These are phyloP conservation scores for Solanum hybrid DNA, from an alignment of 305 asterid species.

Conservation along the genomic window DNA sequence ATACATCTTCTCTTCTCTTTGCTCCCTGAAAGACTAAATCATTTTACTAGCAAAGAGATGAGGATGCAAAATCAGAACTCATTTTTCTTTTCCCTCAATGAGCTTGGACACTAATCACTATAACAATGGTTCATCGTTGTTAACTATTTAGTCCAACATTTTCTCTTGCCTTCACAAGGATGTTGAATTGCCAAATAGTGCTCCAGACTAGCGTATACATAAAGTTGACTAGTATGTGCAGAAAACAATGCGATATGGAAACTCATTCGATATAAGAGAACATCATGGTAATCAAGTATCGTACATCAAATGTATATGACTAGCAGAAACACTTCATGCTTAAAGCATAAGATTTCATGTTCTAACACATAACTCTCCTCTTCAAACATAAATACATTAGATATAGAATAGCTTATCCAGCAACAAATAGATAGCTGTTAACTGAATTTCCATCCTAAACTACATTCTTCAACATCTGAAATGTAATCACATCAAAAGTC, in stretches of 20 bases:
- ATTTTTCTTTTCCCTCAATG: background rate
- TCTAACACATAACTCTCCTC: background rate
- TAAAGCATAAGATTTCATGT: background rate
- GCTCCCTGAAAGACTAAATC: background rate
- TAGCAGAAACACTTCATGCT: background rate
- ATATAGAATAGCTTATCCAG: background rate
- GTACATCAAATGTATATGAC: background rate
- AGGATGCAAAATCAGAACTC: background rate
- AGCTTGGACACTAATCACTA: background rate
- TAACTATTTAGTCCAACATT: background rate
- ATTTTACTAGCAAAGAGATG: background rate
- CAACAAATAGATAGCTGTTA: background rate
- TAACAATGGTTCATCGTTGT: background rate
- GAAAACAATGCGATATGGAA: background rate
- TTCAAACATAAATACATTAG: background rate
- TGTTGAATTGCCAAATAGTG: background rate
- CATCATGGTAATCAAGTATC: background rate
- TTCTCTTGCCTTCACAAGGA: background rate
- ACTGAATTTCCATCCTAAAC: background rate
- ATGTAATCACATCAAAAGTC: background rate
- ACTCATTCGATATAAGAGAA: background rate
- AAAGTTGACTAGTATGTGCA: background rate
- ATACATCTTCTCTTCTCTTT: background rate
- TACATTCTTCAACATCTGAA: background rate
- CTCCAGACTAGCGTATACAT: background rate